Base-by-base conservation (phyloP, 345 rosid genomes). In the Dimocarpus longan region DNA sequence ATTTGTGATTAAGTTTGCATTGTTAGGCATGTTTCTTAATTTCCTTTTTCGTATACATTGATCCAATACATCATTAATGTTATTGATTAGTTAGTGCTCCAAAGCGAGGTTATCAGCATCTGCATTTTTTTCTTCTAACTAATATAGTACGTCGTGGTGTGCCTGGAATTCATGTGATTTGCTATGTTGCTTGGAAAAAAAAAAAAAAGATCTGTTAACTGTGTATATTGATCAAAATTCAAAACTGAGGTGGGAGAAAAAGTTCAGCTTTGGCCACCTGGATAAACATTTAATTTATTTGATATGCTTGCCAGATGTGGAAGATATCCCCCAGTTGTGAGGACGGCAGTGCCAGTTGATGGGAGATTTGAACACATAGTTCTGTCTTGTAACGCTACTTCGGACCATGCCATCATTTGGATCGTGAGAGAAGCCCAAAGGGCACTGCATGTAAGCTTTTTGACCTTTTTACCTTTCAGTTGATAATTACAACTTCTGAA, bases 351-450 rank as follows among this genome's bases (percentile, higher is more conserved):
- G 42, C 98, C 99, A 5, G 97, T 96, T 22, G 97, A 90, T 40
- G 98, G 99, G 82, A 89, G 99, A 82, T 96, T 96, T 54, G 99
- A 96, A 88, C 98, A 92, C 78, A 90, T 94, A 42, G 97, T 96
- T 81, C 91, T 96, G 56, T 92, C 98, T 75, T 96, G 96, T 82
- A 92, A 95, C 77, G 99, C 98, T 77, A 91, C 92, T 83, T 92
- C 99, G 26, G 99, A 96, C 73, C 99, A 93, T 73, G 94, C 95
- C 78, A 92, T 95, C 76, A 78, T 95, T 59, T 95, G 98, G 97
- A 90, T 93, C 39, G 94, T 92, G 80, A 92, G 89, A 84, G 99
- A 93, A 88, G 90, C 99, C 65, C 91, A 68, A 70, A 83, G 92
- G 84, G 98, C 97, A 71, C 82, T 93, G 65, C 83, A 88, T 12